These are phyloP conservation scores for Huntiella moniliformis DNA, from an alignment of 2,329 filamentous ascomycete species.

Conservation along the genomic window DNA sequence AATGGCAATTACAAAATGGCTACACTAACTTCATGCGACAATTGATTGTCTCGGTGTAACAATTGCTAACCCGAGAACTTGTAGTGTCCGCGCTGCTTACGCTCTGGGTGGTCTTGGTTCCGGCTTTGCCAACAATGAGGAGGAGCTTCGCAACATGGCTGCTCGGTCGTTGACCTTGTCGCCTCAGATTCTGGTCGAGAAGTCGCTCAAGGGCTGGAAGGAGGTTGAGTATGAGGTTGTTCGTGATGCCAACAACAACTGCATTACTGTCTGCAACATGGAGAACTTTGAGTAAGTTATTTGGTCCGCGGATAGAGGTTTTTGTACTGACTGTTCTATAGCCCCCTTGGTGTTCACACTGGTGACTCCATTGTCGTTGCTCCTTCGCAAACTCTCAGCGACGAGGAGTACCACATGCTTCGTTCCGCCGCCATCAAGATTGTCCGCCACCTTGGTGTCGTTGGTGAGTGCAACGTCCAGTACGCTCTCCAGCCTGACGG, in stretches of 20 bases:
- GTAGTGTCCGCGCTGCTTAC: constrained; percentile 70
- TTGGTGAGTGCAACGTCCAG: constrained; percentile 97
- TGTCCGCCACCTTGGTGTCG: constrained; percentile 86
- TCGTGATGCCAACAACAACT: constrained; percentile 93
- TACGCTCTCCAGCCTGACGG: constrained; percentile 94
- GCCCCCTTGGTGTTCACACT: constrained; percentile 91
- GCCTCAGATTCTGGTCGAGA: constrained; percentile 93
- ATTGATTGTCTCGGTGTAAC: neutral
- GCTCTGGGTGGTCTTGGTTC: constrained; percentile 90
- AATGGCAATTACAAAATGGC: too few relatives aligned
- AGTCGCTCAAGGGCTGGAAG: constrained; percentile 98
- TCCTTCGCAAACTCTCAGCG: constrained; percentile 86
- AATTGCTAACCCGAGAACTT: neutral
- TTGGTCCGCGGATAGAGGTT: too few relatives aligned
- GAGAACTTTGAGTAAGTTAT: constrained; percentile 12
- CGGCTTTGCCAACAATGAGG: constrained; percentile 83
- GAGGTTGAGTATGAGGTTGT: constrained; percentile 98
- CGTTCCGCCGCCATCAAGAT: constrained; percentile 96
- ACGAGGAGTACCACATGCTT: constrained; percentile 99
- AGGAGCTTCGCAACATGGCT: constrained; percentile 85
- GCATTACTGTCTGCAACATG: constrained; percentile 77
- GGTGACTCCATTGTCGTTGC: constrained; percentile 98
- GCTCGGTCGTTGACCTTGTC: constrained; percentile 83
- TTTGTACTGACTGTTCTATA: constrained; percentile 51
- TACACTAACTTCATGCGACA: too few relatives aligned